Percentiles rank a stretch among this genome's conserved stretches.
Conservation (phyloP, 2,329 filamentous ascomycete genomes). For the Fonsecaea pedrosoi region DNA sequence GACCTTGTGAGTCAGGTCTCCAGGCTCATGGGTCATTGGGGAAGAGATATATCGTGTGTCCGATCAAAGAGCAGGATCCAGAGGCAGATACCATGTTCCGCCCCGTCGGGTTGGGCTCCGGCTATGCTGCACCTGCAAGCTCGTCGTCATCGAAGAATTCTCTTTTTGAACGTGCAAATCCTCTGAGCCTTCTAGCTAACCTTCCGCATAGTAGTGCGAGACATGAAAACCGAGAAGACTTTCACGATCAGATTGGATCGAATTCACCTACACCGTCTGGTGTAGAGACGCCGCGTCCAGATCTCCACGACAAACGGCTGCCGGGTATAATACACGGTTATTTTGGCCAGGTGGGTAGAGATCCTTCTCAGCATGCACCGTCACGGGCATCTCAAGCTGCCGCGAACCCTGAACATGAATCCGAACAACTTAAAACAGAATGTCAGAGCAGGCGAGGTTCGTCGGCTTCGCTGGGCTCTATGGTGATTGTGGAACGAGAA, state of each 20-base stretch:
- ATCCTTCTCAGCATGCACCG: slow-evolving; percentile 65
- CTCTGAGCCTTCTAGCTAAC: slow-evolving; percentile 29
- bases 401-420: slow-evolving; percentile 40
- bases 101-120: neutral
- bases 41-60: neutral
- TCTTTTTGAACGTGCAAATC: slow-evolving; percentile 19
- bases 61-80: neutral
- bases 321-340: slow-evolving; percentile 94
- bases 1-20: slow-evolving; percentile 2
- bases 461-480: slow-evolving; percentile 49
- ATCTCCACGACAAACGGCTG: slow-evolving; percentile 91
- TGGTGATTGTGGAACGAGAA: slow-evolving; percentile 51
- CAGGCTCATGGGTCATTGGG: slow-evolving; percentile 1
- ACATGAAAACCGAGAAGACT: slow-evolving; percentile 43
- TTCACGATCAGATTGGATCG: slow-evolving; percentile 64
- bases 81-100: slow-evolving; percentile 14
- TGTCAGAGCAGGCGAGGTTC: slow-evolving; percentile 41
- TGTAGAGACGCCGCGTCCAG: slow-evolving; percentile 89
- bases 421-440: slow-evolving; percentile 25
- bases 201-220: slow-evolving; percentile 35
- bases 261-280: slow-evolving; percentile 85
- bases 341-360: slow-evolving; percentile 98
- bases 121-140: slow-evolving; percentile 5
- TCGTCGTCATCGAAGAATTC: slow-evolving; percentile 9
- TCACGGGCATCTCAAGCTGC: slow-evolving; percentile 50